Evolutionary conservation across 2,329 filamentous ascomycete species (phyloP), one percentile per base, ranked within the genome.

Genomic region (Penicillium polonicum): DNA sequence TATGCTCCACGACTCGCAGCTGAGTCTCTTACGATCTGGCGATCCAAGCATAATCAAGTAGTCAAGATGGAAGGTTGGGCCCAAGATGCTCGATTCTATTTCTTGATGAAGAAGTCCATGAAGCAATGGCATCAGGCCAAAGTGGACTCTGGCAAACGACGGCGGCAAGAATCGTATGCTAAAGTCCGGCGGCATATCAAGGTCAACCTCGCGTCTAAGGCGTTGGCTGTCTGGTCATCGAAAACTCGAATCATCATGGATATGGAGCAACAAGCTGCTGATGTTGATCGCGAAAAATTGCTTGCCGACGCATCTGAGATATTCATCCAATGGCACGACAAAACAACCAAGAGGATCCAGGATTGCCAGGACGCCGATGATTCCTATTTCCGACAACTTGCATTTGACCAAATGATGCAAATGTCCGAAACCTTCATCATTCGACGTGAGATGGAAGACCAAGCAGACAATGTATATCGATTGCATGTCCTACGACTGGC

Each of bases 121-220:
- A 83, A 80, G 60, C 68, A 70, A 15, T 86, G 83, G 84, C 78
- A 76, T 23, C 72, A 75, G 39, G 78, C 80, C 21, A 81, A 80
- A 1, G 69, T 78, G 42, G 74, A 83, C 54, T 77, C 80, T 17
- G 76, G 82, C 33, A 80, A 83, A 58, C 75, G 76, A 60, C 79
- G 82, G 23, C 78, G 83, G 31, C 79, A 83, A 49, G 80, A 84
- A 39, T 79, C 82, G 0, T 87, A 87, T 70, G 76, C 78, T 2
- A 78, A 78, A 23, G 70, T 85, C 33, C 76, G 85, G 59, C 74
- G 82, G 46, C 78, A 72, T 43, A 70, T 80, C 48, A 87, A 87
- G 70, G 77, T 81, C 44, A 80, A 79, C 33, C 70, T 86, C 45
- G 83, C 81, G 15, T 73, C 76, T 9, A 70, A 72, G 29, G 74